phyloP scores from a whole-genome alignment of 495 filamentous ascomycete species.

The Penicillium tannophilum region DNA sequence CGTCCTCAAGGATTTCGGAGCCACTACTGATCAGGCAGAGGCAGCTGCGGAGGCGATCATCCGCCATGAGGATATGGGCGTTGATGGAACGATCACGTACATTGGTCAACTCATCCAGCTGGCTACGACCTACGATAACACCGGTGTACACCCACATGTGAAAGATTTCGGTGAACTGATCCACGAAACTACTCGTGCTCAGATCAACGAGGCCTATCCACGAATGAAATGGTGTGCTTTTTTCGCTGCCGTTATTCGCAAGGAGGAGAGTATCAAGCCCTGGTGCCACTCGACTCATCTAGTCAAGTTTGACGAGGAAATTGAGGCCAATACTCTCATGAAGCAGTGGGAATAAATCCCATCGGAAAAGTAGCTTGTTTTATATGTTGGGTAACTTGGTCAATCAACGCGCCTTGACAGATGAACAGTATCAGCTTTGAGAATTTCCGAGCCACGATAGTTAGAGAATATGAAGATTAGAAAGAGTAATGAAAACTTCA shows the following conservation, averaged over 20 bases:
- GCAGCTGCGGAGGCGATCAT: constrained; percentile 73
- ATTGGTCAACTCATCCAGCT: constrained; percentile 72
- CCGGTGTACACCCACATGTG: constrained; percentile 23
- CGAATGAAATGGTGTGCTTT: constrained; percentile 27
- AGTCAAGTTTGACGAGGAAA: constrained; percentile 60
- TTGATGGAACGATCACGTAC: constrained; percentile 64
- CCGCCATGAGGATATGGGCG: constrained; percentile 70
- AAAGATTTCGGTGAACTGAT: constrained; percentile 20
- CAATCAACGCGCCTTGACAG: too few species aligned
- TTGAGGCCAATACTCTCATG: constrained; percentile 66
- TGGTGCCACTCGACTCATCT: constrained; percentile 75
- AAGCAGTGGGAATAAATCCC: constrained; percentile 32
- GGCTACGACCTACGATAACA: constrained; percentile 73
- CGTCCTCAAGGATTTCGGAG: constrained; percentile 57
- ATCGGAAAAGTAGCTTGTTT: too few species aligned
- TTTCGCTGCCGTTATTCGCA: constrained; percentile 42
- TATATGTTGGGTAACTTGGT: too few species aligned
- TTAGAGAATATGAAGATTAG: too few species aligned
- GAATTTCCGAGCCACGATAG: too few species aligned
- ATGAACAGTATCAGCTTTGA: too few species aligned
- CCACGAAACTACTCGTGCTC: constrained; percentile 15
- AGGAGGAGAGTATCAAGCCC: constrained; percentile 64
- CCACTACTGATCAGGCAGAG: constrained; percentile 40
- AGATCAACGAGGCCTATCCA: constrained; percentile 25
- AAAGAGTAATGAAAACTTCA: too few species aligned